These are phyloP conservation scores for Hymenoscyphus albidus DNA, from an alignment of 2,329 filamentous ascomycete species.

Conservation along the genomic window DNA sequence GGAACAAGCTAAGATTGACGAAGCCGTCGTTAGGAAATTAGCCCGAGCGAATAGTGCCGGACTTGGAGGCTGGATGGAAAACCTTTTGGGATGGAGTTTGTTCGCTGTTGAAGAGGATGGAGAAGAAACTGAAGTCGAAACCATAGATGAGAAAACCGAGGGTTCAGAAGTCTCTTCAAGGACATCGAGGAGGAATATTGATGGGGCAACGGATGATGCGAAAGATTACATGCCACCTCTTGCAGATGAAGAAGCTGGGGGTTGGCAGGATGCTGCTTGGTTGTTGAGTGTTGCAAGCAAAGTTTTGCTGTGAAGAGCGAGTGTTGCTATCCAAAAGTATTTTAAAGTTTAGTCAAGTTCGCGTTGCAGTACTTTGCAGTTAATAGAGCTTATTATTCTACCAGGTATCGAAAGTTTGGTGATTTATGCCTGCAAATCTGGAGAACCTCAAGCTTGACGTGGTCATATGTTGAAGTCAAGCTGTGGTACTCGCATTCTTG, in stretches of 20 bases:
- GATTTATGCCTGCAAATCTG: not conserved
- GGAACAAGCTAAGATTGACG: slow-evolving; percentile 52
- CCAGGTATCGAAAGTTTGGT: not conserved
- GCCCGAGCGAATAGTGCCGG: slow-evolving; percentile 51
- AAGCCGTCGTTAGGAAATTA: slow-evolving; percentile 54
- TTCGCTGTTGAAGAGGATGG: slow-evolving; percentile 61
- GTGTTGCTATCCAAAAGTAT: not conserved
- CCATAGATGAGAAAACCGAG: slow-evolving; percentile 38
- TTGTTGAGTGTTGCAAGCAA: slow-evolving; percentile 56
- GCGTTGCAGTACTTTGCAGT: slow-evolving; percentile 1
- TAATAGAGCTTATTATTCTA: not conserved
- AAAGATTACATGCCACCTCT: slow-evolving; percentile 47
- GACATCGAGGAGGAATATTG: slow-evolving; percentile 23
- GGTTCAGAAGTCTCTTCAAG: slow-evolving; percentile 28
- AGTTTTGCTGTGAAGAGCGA: slow-evolving; percentile 25
- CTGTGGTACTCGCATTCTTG: too few species aligned
- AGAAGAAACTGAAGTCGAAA: slow-evolving; percentile 45
- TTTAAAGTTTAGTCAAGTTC: not conserved
- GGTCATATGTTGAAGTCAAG: too few species aligned
- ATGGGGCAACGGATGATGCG: slow-evolving; percentile 32
- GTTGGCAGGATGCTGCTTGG: slow-evolving; percentile 67
- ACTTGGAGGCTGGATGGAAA: slow-evolving; percentile 56
- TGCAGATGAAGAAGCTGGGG: slow-evolving; percentile 51
- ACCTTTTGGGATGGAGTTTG: slow-evolving; percentile 55
- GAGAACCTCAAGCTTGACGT: too few species aligned